Percentiles rank a stretch among this genome's conserved stretches.
Evolutionary conservation across 305 asterid species (phyloP).

Genomic region (Plantago coronopus): DNA sequence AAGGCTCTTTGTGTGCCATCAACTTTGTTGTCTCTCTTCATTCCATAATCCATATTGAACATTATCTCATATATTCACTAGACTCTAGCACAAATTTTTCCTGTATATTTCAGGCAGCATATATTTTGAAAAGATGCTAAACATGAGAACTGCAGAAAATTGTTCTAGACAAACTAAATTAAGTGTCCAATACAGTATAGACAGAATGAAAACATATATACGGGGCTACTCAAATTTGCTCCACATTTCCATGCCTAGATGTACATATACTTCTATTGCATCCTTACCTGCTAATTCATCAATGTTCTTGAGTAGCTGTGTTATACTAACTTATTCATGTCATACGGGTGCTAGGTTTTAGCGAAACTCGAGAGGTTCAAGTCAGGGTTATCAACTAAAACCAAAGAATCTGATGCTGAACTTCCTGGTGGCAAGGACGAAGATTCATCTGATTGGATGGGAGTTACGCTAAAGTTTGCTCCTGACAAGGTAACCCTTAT

Average conservation of each 20-base stretch:
- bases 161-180: not conserved
- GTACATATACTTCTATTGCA: no score
- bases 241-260: no score
- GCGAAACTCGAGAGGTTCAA: constrained; percentile 75
- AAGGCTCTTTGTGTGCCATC: no score
- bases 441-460: constrained; percentile 64
- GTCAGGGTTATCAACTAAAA: constrained; percentile 46
- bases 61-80: no score
- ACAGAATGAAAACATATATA: no score
- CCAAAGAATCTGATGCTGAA: constrained; percentile 36
- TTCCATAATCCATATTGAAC: no score
- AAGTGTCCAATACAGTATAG: not conserved
- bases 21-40: no score
- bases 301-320: not conserved
- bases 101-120: no score
- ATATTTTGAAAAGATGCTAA: not conserved
- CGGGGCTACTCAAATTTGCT: no score
- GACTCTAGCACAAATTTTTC: no score
- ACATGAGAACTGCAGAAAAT: not conserved
- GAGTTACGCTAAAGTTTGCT: constrained; percentile 55
- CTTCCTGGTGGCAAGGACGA: constrained; percentile 43
- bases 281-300: not conserved
- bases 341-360: constrained; percentile 45
- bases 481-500: constrained; percentile 59
- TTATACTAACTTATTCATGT: not conserved